These are phyloP conservation scores for Raphanus hybrid DNA, from an alignment of 441 rosid genomes.

Conservation along the genomic window DNA sequence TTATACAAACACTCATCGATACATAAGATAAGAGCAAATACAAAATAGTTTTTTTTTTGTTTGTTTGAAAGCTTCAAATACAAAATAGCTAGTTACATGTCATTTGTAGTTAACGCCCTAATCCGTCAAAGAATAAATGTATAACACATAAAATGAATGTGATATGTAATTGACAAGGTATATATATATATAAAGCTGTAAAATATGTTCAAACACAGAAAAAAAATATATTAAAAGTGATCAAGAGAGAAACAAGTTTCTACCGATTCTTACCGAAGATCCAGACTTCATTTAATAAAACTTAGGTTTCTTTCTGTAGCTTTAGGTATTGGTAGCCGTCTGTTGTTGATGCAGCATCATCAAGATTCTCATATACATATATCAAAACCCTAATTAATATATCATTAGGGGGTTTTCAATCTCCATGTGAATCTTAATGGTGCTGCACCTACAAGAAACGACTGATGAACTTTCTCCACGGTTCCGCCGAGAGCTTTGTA, in stretches of 20 bases:
- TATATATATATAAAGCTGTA: background rate
- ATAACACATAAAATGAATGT: background rate
- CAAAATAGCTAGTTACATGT: background rate
- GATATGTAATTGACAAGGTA: background rate
- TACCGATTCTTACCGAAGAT: background rate
- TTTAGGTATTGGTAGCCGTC: constrained; percentile 51
- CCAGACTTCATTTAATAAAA: background rate
- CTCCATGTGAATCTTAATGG: constrained; percentile 87
- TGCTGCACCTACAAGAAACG: constrained; percentile 85
- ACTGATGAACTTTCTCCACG: constrained; percentile 43
- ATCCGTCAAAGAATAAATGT: background rate
- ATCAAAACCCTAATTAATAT: constrained; percentile 31
- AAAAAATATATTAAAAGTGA: background rate
- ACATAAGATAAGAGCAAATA: background rate
- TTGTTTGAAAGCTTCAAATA: no score
- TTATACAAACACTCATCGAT: constrained; percentile 2
- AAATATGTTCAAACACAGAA: background rate
- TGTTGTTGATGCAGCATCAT: constrained; percentile 98
- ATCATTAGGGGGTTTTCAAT: constrained; percentile 1
- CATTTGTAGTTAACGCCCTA: constrained; percentile 27
- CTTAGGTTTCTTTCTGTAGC: background rate
- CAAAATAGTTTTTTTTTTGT: background rate
- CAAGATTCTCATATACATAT: constrained; percentile 82
- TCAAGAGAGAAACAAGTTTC: background rate
- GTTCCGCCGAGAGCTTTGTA: constrained; percentile 20